These are phyloP conservation scores for Climacium dendroides DNA, from an alignment of 225 moss, liverwort and hornwort genomes.

Conservation along the genomic window DNA sequence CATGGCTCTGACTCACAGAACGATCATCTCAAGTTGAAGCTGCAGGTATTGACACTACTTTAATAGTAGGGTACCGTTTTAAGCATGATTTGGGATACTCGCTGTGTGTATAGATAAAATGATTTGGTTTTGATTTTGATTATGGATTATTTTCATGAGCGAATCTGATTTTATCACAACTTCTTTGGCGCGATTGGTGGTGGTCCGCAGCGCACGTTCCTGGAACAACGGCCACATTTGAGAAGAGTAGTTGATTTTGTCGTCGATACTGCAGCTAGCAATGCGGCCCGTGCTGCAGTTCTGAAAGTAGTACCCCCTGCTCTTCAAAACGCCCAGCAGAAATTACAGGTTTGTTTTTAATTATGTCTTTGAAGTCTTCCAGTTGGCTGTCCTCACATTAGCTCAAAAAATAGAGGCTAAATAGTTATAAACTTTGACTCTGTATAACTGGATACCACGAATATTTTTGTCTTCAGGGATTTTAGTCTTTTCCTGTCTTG, in stretches of 20 bases:
- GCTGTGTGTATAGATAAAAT: neutral
- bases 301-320: slow-evolving; percentile 41
- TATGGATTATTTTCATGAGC: neutral
- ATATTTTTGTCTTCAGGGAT: neutral
- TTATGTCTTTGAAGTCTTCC: neutral
- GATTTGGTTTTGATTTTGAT: neutral
- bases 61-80: neutral
- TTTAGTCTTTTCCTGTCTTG: neutral
- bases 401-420: neutral
- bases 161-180: neutral
- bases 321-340: slow-evolving; percentile 34
- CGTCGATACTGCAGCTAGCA: slow-evolving; percentile 57
- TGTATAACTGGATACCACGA: neutral
- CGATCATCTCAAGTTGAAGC: slow-evolving; percentile 46
- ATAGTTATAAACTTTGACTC: neutral
- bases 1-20: slow-evolving; percentile 15
- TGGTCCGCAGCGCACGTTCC: slow-evolving; percentile 43
- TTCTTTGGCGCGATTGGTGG: neutral
- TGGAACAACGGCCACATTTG: slow-evolving; percentile 60
- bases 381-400: neutral
- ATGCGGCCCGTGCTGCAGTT: slow-evolving; percentile 55
- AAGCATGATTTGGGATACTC: neutral
- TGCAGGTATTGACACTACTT: slow-evolving; percentile 30
- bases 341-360: slow-evolving; percentile 32
- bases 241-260: slow-evolving; percentile 62